Percentiles rank a stretch among this genome's conserved stretches.
Conservation (phyloP, 805 yeast species). For the Clavispora phyllophila region DNA sequence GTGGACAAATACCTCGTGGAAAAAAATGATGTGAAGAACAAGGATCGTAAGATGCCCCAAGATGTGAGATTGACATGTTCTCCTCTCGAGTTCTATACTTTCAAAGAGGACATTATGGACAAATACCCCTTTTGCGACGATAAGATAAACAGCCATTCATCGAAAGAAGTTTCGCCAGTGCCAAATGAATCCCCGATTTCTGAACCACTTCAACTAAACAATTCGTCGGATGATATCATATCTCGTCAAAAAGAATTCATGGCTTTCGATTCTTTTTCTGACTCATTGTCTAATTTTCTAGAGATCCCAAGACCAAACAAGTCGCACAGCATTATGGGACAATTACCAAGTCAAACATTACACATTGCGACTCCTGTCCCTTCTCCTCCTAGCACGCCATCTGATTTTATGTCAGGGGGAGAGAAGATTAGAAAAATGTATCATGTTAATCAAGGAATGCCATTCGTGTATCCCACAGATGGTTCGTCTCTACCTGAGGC, state of each 20-base stretch:
- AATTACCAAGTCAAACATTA: constrained; percentile 49
- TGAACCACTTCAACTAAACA: neutral
- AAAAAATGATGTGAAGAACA: constrained; percentile 33
- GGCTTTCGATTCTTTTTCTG: constrained; percentile 40
- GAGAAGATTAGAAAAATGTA: constrained; percentile 49
- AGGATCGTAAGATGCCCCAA: constrained; percentile 15
- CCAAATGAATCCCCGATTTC: too few relatives aligned
- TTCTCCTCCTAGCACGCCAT: constrained; percentile 57
- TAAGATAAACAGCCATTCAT: neutral
- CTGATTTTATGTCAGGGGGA: constrained; percentile 44
- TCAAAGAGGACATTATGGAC: constrained; percentile 65
- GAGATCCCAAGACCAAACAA: constrained; percentile 53
- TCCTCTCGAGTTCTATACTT: constrained; percentile 80
- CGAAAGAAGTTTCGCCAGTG: neutral
- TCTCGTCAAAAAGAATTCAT: constrained; percentile 24
- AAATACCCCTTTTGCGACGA: constrained; percentile 58
- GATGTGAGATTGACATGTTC: constrained; percentile 48
- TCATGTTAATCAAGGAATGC: constrained; percentile 64
- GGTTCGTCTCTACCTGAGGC: constrained; percentile 56
- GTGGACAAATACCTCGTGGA: constrained; percentile 45
- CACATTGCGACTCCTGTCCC: constrained; percentile 88
- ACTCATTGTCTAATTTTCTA: constrained; percentile 55
- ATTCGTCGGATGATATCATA: constrained; percentile 8
- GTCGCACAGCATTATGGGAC: constrained; percentile 37
- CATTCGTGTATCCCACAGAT: constrained; percentile 56